These are phyloP conservation scores for Candida palmyrensis DNA, from an alignment of 805 yeast species.

Conservation along the genomic window DNA sequence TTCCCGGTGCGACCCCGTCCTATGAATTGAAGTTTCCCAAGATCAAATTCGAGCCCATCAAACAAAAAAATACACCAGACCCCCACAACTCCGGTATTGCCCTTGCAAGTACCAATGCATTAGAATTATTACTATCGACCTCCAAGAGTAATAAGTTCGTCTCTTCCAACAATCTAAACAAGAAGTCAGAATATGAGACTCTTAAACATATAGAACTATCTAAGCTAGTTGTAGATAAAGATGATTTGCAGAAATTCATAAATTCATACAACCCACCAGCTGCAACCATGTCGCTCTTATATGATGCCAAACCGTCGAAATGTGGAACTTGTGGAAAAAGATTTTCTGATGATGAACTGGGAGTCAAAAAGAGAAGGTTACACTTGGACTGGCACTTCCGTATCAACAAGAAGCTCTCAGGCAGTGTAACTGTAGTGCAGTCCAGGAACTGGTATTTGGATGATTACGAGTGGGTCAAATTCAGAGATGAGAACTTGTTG, in stretches of 20 bases:
- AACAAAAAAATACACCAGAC: slow-evolving; percentile 5
- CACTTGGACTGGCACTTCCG: slow-evolving; percentile 98
- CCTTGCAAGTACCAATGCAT: background rate
- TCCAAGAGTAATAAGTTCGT: slow-evolving; percentile 9
- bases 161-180: slow-evolving; percentile 8
- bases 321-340: slow-evolving; percentile 90
- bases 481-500: slow-evolving; percentile 56
- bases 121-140: slow-evolving; percentile 3
- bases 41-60: slow-evolving; percentile 20
- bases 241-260: slow-evolving; percentile 32
- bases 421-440: slow-evolving; percentile 41
- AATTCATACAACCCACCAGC: slow-evolving; percentile 31
- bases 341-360: slow-evolving; percentile 57
- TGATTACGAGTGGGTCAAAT: slow-evolving; percentile 65
- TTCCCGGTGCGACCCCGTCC: slow-evolving; percentile 31
- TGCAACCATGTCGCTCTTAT: slow-evolving; percentile 39
- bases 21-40: slow-evolving; percentile 28
- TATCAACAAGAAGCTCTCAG: slow-evolving; percentile 65
- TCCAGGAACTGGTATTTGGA: slow-evolving; percentile 80
- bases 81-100: slow-evolving; percentile 2
- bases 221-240: slow-evolving; percentile 12
- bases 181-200: slow-evolving; percentile 30
- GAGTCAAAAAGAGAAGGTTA: slow-evolving; percentile 46
- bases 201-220: slow-evolving; percentile 26
- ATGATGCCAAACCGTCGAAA: slow-evolving; percentile 63